phyloP scores from a whole-genome alignment of 331 rosid species.

The Acacia pycnantha region DNA sequence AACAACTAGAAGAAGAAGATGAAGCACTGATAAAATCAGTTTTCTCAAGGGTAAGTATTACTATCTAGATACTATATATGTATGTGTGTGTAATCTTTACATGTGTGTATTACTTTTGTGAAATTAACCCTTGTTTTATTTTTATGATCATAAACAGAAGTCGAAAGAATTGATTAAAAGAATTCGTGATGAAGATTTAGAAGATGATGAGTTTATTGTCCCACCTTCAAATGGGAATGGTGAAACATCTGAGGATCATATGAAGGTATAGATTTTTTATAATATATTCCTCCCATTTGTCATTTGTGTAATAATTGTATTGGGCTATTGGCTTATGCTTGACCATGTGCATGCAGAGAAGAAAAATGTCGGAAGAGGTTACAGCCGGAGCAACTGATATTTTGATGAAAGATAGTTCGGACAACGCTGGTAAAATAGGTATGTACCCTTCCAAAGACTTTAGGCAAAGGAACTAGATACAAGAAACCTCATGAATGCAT shows the following conservation, averaged over 20 bases:
- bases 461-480: neutral
- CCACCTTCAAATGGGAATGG: conserved; percentile 37
- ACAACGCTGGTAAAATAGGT: conserved; percentile 47
- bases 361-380: conserved; percentile 41
- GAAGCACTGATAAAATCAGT: conserved; percentile 76
- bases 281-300: neutral
- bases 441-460: neutral
- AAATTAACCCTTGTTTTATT: conserved; percentile 12
- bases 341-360: conserved; percentile 46
- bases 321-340: neutral
- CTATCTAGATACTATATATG: neutral
- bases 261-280: neutral
- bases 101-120: neutral
- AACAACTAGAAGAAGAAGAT: conserved; percentile 80
- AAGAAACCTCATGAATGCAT: neutral
- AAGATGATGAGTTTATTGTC: conserved; percentile 40
- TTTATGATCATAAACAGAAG: conserved; percentile 46
- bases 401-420: conserved; percentile 39
- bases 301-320: neutral
- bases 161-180: conserved; percentile 55
- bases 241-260: conserved; percentile 35
- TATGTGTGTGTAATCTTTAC: too few species aligned
- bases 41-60: conserved; percentile 55
- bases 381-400: conserved; percentile 46
- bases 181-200: conserved; percentile 68